Conservation (phyloP, 129 eudicot species). For the Heracleum sosnowskyi region DNA sequence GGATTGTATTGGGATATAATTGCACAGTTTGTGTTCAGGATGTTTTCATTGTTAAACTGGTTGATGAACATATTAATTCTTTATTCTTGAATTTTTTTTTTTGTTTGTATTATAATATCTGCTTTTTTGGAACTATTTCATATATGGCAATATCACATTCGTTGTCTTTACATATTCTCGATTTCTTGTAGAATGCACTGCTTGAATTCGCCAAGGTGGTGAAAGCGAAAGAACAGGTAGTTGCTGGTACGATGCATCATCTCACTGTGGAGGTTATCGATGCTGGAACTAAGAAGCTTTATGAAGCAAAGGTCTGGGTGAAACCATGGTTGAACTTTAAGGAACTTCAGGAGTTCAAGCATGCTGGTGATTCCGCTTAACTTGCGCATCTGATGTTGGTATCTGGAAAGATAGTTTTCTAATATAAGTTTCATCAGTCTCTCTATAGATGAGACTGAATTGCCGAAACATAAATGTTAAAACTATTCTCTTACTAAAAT, state of each 20-base stretch:
- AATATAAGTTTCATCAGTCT: background rate
- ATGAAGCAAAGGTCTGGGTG: slow-evolving; percentile 78
- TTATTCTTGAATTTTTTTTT: background rate
- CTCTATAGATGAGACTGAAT: background rate
- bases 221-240: slow-evolving; percentile 75
- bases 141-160: background rate
- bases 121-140: background rate
- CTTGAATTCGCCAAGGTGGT: slow-evolving; percentile 65
- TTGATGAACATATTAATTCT: background rate
- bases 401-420: slow-evolving; percentile 18
- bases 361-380: slow-evolving; percentile 40
- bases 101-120: background rate
- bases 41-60: background rate
- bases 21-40: background rate
- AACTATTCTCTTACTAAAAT: background rate
- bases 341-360: slow-evolving; percentile 76
- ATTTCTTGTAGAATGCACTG: slow-evolving; percentile 40
- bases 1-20: background rate
- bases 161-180: background rate
- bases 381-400: slow-evolving; percentile 26
- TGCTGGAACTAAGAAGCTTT: slow-evolving; percentile 54
- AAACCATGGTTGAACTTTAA: slow-evolving; percentile 83
- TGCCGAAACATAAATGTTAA: background rate
- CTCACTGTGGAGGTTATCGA: slow-evolving; percentile 69
- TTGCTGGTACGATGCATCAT: slow-evolving; percentile 78